Conservation (phyloP, 2,329 filamentous ascomycete genomes). For the Neofusicoccum kwambonambiense region DNA sequence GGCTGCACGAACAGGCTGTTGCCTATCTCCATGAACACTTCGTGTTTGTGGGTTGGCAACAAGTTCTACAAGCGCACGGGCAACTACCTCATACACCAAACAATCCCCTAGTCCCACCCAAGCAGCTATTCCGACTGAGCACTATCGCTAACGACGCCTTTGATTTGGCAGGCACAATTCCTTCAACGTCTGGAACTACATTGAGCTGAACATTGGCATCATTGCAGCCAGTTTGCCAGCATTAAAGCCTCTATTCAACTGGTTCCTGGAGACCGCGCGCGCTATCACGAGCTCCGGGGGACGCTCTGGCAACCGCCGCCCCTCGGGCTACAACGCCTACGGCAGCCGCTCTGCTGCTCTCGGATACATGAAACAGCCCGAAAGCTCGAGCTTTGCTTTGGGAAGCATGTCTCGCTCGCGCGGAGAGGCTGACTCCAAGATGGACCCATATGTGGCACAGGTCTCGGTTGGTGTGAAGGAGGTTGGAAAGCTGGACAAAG, state of each 20-base stretch:
- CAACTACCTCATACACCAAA: too few relatives aligned
- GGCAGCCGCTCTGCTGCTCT: background rate
- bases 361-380: slow-evolving; percentile 13
- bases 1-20: too few relatives aligned
- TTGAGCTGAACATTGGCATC: slow-evolving; percentile 47
- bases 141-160: slow-evolving; percentile 11
- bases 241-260: slow-evolving; percentile 37
- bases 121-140: background rate
- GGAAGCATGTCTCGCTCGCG: background rate
- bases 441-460: slow-evolving; percentile 10
- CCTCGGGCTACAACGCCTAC: background rate
- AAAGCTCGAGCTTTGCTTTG: slow-evolving; percentile 7
- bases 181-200: slow-evolving; percentile 47
- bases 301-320: background rate
- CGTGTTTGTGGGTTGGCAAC: too few relatives aligned
- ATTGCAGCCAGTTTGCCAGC: slow-evolving; percentile 45
- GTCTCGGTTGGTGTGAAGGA: background rate
- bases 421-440: background rate
- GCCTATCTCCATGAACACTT: too few relatives aligned
- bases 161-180: slow-evolving; percentile 25
- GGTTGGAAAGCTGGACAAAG: background rate
- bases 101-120: background rate
- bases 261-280: slow-evolving; percentile 30
- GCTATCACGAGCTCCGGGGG: slow-evolving; percentile 22
- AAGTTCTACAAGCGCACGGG: too few relatives aligned